These are phyloP conservation scores for Botrytis deweyae DNA, from an alignment of 2,329 filamentous ascomycete genomes.

Conservation along the genomic window DNA sequence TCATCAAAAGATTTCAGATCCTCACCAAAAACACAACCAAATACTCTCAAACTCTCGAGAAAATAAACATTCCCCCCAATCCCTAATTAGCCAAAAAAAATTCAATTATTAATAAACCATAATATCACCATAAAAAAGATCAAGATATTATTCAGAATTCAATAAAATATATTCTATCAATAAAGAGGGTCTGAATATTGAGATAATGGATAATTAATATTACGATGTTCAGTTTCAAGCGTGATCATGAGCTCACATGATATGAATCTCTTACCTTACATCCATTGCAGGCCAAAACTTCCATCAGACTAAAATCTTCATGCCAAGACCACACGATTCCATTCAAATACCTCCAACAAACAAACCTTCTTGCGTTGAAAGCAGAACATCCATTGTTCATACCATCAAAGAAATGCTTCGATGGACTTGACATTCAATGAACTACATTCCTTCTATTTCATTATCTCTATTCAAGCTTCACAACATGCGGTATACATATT, in stretches of 20 bases:
- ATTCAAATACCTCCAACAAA: not conserved
- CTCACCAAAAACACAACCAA: too few species aligned
- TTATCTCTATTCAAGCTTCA: conserved; percentile 1
- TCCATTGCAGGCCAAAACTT: too few species aligned
- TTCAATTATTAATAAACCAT: too few species aligned
- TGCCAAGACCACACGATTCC: not conserved
- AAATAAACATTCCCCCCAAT: too few species aligned
- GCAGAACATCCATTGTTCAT: conserved; percentile 18
- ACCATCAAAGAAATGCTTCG: not conserved
- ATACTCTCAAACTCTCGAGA: too few species aligned
- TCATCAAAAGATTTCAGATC: too few species aligned
- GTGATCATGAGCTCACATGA: not conserved
- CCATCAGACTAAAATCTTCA: not conserved
- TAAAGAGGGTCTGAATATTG: too few species aligned
- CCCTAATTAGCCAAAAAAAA: too few species aligned
- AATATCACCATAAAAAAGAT: too few species aligned
- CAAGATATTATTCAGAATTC: too few species aligned
- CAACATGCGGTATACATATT: not conserved
- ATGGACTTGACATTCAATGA: not conserved
- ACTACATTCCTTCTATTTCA: conserved; percentile 16
- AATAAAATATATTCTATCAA: too few species aligned
- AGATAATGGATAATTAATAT: not conserved
- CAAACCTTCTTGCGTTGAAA: not conserved
- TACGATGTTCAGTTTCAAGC: too few species aligned
- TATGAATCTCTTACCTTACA: not conserved